Evolutionary conservation across 805 yeast species (phyloP), one percentile per base, ranked within the genome.

Genomic region (Candida awuae): DNA sequence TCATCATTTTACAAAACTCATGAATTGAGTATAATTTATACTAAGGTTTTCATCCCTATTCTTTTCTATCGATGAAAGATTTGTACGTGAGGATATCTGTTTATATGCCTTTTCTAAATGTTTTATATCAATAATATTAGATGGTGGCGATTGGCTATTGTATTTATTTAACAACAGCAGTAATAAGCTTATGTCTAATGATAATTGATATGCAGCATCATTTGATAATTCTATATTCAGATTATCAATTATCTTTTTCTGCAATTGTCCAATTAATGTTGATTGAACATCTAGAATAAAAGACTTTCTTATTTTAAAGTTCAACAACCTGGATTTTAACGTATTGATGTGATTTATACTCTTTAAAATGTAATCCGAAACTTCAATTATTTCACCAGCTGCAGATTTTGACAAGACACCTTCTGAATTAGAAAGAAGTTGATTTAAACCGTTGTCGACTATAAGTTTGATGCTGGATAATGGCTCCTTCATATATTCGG

Each of bases 401-500:
- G 48, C 55, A 81, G 77, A 73, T 42, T 68, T 68, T 7, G 58
- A 53, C 37, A 51, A 58, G 2, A 42, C 16, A 3, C 35, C 44
- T 10, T 32, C 26, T 2, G 46, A 31, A 29, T 35, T 37, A 13
- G 26, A 25, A 15, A 34, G 29, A 5, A 43, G 5, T 12, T 33
- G n/a, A 32, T 58, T 55, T 30, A 68, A 59, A 22, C 72, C 76
- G 22, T 51, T 54, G 39, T 58, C 55, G n/a, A 66, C 55, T 22
- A 66, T 67, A 34, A 55, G 65, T 3, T 63, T 60, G 29, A 72
- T 41, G 38, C 58, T 47, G 12, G 62, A 48, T 46, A 74, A 66
- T 54, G 75, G 70, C 35, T 68, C 70, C 6, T 68, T 65, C 35
- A 75, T 59, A 47, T 70, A 80, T 16, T 70, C 68, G 12, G 69